Evolutionary conservation across 768 basidiomycete genomes (phyloP), one percentile per base, ranked within the genome.

Genomic region (Leccinellum rugosiceps): DNA sequence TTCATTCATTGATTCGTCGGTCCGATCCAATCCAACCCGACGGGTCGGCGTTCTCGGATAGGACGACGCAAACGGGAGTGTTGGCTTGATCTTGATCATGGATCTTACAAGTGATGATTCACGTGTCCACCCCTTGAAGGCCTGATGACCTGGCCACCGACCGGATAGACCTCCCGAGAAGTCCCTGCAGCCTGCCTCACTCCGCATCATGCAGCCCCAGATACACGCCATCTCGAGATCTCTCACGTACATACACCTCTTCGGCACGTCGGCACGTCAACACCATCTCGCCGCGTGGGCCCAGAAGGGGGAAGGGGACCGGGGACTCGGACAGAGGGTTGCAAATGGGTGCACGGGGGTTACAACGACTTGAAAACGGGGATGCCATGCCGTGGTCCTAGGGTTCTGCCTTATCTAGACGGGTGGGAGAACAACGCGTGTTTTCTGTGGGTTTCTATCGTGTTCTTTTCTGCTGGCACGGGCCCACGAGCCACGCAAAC

Each of bases 401-500:
- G 60, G 54, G 43, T 48, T 25, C 35, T 19, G n/a, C 53, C 28
- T 60, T 54, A 35, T 56, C 38, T 25, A 15, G 34, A 19, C 28
- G 43, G 13, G 32, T 17, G 46, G 38, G 38, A 41, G 38, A 41
- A 41, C 38, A 41, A 41, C 45, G 43, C 44, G 4, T 45, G 44
- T 25, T 41, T 46, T 59, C 44, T 59, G 13, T 34, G 23, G 19
- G 3, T 17, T 51, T 50, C 53, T 19, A 52, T 56, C 47, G 35
- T 26, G 10, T 41, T 41, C n/a, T 41, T 58, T 15, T 45, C n/a
- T 23, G 52, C 38, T 46, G 44, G 35, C 50, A 47, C 31, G 4
- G 23, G 26, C 38, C n/a, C 51, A 47, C 41, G 19, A 19, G 41
- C 19, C 11, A 19, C 2, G n/a, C 38, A 41, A 41, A 43, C 41